Base-by-base conservation (phyloP, 1,139 yeast genomes). In the Trichomonascaceae sp. region DNA sequence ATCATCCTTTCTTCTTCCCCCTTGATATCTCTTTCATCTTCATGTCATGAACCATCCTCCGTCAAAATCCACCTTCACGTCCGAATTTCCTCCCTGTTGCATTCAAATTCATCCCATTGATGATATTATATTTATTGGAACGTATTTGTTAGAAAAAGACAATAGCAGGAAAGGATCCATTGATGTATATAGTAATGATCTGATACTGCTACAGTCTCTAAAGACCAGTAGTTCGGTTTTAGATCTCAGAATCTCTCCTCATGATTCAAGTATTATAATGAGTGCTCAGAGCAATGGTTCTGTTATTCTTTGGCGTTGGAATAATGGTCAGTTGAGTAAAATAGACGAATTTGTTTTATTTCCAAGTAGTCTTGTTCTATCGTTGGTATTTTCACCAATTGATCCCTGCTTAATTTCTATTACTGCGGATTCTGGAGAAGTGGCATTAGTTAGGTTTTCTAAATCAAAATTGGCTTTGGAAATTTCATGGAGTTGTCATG, bases 241-340 rank as follows among this genome's bases (percentile, higher is more conserved):
- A 49, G 98, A 93, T 65, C 62, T 89, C 49, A 87, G 88, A 61
- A 71, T 87, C 55, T 76, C 76, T 45, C 87, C 89, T 0, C 70
- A 70, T 48, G 82, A 83, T 60, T 67, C 71, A 3, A 60, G 73
- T 9, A 47, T 78, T 6, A 60, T 90, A 2, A 76, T 78, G 2
- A 78, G 89, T 0, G 91, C 84, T 0, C 96, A 91, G 65, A 87
- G 96, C 0, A 85, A 89, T 0, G 98, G 98, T 1, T 78, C 78
- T 57, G 63, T 91, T 13, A 73, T 73, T 43, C 59, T 86, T 2
- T 91, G 97, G 97, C 71, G 64, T 50, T 50, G 52, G 52, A 5
- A 20, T 12, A 18, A 18, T n/a, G 17, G 20, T 15, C 24, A 32
- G 13, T 36, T 43, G 49, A 30, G 45, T 13, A 43, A 45, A 38